Evolutionary conservation across 257 asterid genomes (phyloP).

Genomic region (Hygrophila difformis): DNA sequence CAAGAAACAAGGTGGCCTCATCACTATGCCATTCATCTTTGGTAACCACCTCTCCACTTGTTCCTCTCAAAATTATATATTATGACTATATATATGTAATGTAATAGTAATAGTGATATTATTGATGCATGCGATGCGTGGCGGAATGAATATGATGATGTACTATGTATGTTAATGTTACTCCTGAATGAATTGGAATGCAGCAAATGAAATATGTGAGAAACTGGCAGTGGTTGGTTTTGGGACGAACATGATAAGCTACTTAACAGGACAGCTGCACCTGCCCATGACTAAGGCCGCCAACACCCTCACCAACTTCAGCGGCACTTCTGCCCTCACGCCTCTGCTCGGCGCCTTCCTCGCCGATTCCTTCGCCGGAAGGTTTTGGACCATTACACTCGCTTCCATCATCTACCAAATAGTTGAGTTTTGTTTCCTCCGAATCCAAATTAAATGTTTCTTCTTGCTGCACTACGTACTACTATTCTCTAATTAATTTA

Average conservation of each 20-base stretch:
- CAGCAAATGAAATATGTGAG: slow-evolving; percentile 85
- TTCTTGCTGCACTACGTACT: no score
- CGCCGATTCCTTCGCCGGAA: slow-evolving; percentile 77
- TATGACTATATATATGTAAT: background rate
- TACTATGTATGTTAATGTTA: background rate
- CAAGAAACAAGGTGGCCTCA: slow-evolving; percentile 61
- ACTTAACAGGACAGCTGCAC: slow-evolving; percentile 71
- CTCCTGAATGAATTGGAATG: no score
- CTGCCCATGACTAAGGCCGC: slow-evolving; percentile 83
- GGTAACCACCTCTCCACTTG: slow-evolving; percentile 31
- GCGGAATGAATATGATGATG: no score
- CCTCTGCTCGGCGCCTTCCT: slow-evolving; percentile 84
- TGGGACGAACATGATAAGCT: slow-evolving; percentile 71
- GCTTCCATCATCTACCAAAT: slow-evolving; percentile 78
- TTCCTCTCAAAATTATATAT: no score
- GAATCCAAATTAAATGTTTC: no score
- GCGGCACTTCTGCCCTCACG: slow-evolving; percentile 85
- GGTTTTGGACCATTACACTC: slow-evolving; percentile 82
- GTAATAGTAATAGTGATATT: background rate
- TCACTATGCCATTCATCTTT: slow-evolving; percentile 91
- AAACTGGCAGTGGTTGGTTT: slow-evolving; percentile 92
- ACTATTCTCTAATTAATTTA: no score
- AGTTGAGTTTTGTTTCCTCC: slow-evolving; percentile 25
- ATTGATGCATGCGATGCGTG: no score
- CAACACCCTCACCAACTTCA: slow-evolving; percentile 78